A percentile compares a stretch with the other conserved stretches of the same genome.
Conservation (phyloP, 2,329 filamentous ascomycete species). For the Fusarium sp. region DNA sequence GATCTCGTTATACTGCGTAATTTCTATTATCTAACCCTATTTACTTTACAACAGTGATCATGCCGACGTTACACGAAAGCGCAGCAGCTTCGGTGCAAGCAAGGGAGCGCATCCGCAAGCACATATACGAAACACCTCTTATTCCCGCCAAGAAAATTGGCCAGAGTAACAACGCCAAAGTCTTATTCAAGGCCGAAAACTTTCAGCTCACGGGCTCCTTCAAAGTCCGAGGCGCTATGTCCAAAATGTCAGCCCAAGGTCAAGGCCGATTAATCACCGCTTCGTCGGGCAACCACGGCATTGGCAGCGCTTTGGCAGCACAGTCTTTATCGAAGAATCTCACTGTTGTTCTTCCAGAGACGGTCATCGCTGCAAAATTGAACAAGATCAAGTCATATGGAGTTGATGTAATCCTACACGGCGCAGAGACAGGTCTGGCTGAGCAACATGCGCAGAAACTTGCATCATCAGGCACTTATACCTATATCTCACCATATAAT, state of each 20-base stretch:
- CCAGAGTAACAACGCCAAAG: background rate
- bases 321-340: background rate
- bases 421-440: background rate
- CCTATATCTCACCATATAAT: background rate
- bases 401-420: background rate
- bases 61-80: background rate
- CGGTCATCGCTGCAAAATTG: background rate
- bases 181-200: conserved; percentile 1
- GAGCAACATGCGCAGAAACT: conserved; percentile 3
- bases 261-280: conserved; percentile 5
- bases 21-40: too few species aligned
- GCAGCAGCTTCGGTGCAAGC: background rate
- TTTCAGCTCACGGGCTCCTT: conserved; percentile 2
- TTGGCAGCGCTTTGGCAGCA: background rate
- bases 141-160: conserved; percentile 2
- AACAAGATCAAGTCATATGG: background rate
- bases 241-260: background rate
- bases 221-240: conserved; percentile 5
- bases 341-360: background rate
- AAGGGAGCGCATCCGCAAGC: background rate
- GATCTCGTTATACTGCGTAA: too few species aligned
- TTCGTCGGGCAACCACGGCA: conserved; percentile 3
- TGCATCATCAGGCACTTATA: background rate
- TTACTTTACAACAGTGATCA: background rate
- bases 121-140: conserved; percentile 12